Evolutionary conservation across 768 basidiomycete genomes (phyloP).

Genomic region (Grammothele lineata): DNA sequence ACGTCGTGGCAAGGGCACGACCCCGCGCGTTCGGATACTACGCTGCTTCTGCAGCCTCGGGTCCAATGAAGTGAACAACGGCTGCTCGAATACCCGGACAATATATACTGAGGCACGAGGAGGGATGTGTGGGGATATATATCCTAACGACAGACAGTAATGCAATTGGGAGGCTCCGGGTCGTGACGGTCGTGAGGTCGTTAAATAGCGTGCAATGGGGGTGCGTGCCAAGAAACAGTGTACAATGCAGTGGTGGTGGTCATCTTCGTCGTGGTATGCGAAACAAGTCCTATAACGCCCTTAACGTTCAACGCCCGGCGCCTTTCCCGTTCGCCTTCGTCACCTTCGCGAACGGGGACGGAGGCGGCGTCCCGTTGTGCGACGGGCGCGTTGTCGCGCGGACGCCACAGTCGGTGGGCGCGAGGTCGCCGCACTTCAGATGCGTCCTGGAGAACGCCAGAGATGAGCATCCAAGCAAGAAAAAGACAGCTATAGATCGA

Average conservation of each 20-base stretch:
- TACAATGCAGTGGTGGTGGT: neutral
- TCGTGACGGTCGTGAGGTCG: slow-evolving; percentile 10
- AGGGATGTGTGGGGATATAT: slow-evolving; percentile 1
- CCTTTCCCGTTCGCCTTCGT: slow-evolving; percentile 16
- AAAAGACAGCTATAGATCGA: neutral
- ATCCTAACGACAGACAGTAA: neutral
- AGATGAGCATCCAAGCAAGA: neutral
- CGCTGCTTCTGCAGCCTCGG: too few species aligned
- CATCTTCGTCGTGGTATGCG: neutral
- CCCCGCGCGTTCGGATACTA: too few species aligned
- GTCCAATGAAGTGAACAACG: too few species aligned
- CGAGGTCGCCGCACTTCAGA: slow-evolving; percentile 80
- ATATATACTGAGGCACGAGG: neutral
- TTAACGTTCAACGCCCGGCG: slow-evolving; percentile 8
- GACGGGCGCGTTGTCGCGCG: slow-evolving; percentile 30
- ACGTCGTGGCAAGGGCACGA: too few species aligned
- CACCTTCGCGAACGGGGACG: slow-evolving; percentile 14
- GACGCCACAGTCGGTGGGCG: slow-evolving; percentile 76
- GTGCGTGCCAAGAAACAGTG: neutral
- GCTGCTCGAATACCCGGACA: too few species aligned
- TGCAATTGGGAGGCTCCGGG: neutral
- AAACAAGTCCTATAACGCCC: too few species aligned
- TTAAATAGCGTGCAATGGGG: neutral
- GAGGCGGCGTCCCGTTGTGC: slow-evolving; percentile 2
- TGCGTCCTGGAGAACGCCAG: slow-evolving; percentile 53